phyloP scores from a whole-genome alignment of 768 basidiomycete species.

The Lentinula detonsa region DNA sequence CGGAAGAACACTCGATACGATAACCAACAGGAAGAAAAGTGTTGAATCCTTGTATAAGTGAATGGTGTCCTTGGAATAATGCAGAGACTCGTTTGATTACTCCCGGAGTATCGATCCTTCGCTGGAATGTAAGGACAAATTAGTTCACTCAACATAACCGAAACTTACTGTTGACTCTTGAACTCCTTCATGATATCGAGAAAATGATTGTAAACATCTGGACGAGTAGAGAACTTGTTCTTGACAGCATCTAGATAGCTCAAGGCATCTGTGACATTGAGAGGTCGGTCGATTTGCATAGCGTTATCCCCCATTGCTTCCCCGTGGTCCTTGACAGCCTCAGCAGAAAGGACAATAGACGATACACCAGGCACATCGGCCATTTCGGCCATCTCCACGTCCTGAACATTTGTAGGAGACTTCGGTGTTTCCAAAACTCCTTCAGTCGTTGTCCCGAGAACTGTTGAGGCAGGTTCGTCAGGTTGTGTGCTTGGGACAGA shows the following conservation, averaged over 20 bases:
- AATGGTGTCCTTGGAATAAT: constrained; percentile 85
- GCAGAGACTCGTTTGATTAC: constrained; percentile 94
- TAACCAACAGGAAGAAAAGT: constrained; percentile 95
- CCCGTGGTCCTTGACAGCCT: not conserved
- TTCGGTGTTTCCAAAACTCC: not conserved
- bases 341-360: not conserved
- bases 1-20: constrained; percentile 76
- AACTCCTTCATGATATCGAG: constrained; percentile 99
- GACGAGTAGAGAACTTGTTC: constrained; percentile 81
- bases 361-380: not conserved
- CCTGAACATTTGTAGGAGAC: not conserved
- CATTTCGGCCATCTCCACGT: constrained; percentile 2
- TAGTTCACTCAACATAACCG: not conserved
- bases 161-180: constrained; percentile 61
- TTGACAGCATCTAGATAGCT: constrained; percentile 95
- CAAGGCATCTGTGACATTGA: constrained; percentile 92
- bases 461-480: not conserved
- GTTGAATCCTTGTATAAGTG: constrained; percentile 96
- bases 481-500: not conserved
- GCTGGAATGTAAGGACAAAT: not conserved
- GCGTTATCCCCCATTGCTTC: constrained; percentile 2
- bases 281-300: constrained; percentile 37
- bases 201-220: constrained; percentile 92
- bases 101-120: constrained; percentile 93
- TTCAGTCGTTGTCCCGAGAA: not conserved